phyloP scores from a whole-genome alignment of 1,284 basidiomycete genomes.

The Ganoderma lingzhi region DNA sequence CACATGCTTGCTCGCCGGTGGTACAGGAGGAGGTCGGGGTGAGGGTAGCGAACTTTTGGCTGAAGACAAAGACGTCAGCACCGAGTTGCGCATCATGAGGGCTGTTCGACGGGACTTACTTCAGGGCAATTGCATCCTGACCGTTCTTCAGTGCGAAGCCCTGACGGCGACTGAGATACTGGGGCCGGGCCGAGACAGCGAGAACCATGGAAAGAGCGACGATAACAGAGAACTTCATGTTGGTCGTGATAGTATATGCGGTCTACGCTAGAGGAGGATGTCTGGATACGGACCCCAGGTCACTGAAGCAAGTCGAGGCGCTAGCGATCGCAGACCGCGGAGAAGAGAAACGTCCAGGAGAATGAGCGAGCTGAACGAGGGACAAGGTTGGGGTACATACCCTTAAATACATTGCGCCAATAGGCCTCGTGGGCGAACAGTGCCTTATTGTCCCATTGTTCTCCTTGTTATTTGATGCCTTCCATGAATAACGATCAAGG shows the following conservation, averaged over 20 bases:
- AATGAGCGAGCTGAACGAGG: slow-evolving; percentile 19
- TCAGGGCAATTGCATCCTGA: slow-evolving; percentile 59
- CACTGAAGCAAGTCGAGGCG: slow-evolving; percentile 23
- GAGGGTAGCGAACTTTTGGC: slow-evolving; percentile 54
- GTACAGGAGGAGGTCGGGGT: slow-evolving; percentile 52
- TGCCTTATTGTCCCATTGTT: slow-evolving; percentile 3
- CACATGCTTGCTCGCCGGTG: slow-evolving; percentile 53
- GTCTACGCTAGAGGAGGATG: slow-evolving; percentile 18
- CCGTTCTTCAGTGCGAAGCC: slow-evolving; percentile 56
- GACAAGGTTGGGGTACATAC: background rate
- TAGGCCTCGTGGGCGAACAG: background rate
- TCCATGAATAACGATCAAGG: slow-evolving; percentile 1
- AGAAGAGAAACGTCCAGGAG: slow-evolving; percentile 15
- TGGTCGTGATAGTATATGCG: slow-evolving; percentile 16
- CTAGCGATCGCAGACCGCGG: slow-evolving; percentile 36
- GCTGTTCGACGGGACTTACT: slow-evolving; percentile 46
- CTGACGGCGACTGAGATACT: slow-evolving; percentile 41
- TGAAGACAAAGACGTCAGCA: slow-evolving; percentile 33
- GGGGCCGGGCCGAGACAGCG: slow-evolving; percentile 48
- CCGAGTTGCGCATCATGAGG: background rate
- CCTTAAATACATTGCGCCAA: background rate
- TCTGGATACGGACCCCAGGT: slow-evolving; percentile 33
- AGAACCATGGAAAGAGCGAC: slow-evolving; percentile 43
- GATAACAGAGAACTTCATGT: slow-evolving; percentile 39
- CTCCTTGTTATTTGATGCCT: background rate